Base-by-base conservation (phyloP, 805 yeast species). In the Yamadazyma akitaensis region DNA sequence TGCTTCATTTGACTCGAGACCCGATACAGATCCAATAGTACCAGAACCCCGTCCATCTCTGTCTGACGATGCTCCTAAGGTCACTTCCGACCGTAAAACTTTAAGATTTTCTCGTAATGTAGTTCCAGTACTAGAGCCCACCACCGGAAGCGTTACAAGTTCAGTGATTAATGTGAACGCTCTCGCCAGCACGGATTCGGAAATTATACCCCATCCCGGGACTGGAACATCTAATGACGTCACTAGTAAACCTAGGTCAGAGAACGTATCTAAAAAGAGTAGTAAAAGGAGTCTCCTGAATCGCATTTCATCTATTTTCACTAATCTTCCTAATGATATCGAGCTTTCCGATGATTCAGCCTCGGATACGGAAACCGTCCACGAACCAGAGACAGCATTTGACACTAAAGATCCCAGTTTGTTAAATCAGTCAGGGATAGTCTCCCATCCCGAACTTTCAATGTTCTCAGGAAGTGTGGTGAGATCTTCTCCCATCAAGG, bases 301-400 rank as follows among this genome's bases (percentile, higher is more conserved):
- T 49, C 55, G 64, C 30, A 68, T 70, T 11, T 59, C 73, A 1
- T 61, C 73, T 6, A 66, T 71, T 4, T 72, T 72, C 56, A 72
- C 68, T 49, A 72, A 72, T 37, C 55, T 72, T n/a, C 77, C 77
- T 12, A 72, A 72, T 51, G 77, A 72, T 57, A 70, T 72, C 43
- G 76, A 72, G 48, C 54, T 72, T 6, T 70, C 75, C 0, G 77
- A 72, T 43, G 77, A 72, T 50, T 68, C 73, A n/a, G 74, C 73
- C 2, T 66, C 72, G 1, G 76, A 71, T 42, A 53, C 54, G 37
- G 76, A 72, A 17, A 65, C 74, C 1, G 57, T 66, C 7, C 37
- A 46, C 13, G 43, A 43, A 10, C 21, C 39, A 10, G 34, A 34
- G 25, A 53, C 57, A 43, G 26, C 38, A 13, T 16, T 30, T 16